Percentiles rank a stretch among this genome's conserved stretches.
Evolutionary conservation across 2,329 filamentous ascomycete genomes (phyloP).

Genomic region (Calonectria hawksworthii): DNA sequence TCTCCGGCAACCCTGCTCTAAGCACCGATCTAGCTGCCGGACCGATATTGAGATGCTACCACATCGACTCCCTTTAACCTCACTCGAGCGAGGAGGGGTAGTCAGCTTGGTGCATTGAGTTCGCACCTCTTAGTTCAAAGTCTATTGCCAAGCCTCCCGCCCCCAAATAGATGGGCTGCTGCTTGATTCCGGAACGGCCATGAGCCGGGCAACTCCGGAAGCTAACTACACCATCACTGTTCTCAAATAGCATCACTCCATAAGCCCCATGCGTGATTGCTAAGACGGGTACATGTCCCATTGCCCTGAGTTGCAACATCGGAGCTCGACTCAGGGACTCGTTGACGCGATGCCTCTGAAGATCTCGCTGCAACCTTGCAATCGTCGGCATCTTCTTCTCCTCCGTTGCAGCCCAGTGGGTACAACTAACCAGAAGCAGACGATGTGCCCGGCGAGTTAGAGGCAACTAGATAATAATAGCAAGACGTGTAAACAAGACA

Average conservation of each 20-base stretch:
- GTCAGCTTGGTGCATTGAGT: neutral
- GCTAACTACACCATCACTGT: neutral
- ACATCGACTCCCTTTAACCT: neutral
- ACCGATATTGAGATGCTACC: conserved; percentile 19
- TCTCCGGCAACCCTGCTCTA: neutral
- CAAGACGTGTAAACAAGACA: neutral
- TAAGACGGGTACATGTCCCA: conserved; percentile 2
- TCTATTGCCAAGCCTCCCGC: conserved; percentile 6
- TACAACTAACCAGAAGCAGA: neutral
- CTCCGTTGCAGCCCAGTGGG: conserved; percentile 5
- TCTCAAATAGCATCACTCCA: neutral
- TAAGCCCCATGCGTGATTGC: conserved; percentile 9
- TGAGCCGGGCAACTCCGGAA: conserved; percentile 6
- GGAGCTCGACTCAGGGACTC: neutral
- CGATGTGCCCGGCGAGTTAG: neutral
- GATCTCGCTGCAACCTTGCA: conserved; percentile 17
- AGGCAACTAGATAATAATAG: neutral
- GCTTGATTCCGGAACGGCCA: neutral
- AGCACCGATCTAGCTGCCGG: conserved; percentile 10
- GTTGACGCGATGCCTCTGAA: conserved; percentile 2
- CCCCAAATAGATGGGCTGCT: neutral
- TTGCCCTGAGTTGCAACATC: conserved; percentile 4
- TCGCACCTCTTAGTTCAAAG: conserved; percentile 10
- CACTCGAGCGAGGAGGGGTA: neutral
- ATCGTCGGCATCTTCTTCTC: conserved; percentile 13